phyloP scores from a whole-genome alignment of 2,329 filamentous ascomycete species.

The Calonectria montana region DNA sequence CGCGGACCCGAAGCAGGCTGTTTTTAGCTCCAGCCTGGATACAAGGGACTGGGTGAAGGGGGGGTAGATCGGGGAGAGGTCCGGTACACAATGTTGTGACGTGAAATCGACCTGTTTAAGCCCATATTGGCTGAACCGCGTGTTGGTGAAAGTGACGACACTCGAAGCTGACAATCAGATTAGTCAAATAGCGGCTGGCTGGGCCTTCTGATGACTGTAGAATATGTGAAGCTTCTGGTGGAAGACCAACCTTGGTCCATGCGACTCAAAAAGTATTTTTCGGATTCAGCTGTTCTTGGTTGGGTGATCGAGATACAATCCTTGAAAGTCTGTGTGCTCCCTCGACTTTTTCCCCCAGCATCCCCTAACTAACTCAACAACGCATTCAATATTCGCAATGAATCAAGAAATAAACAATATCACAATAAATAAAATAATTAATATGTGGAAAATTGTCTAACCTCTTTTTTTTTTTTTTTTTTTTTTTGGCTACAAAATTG shows the following conservation, averaged over 20 bases:
- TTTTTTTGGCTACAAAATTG: no score
- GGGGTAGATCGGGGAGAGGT: constrained; percentile 1
- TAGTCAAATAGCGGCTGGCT: not conserved
- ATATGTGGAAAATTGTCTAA: no score
- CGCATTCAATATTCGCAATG: no score
- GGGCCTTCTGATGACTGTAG: not conserved
- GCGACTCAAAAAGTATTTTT: not conserved
- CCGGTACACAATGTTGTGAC: not conserved
- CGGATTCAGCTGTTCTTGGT: not conserved
- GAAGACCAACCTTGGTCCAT: not conserved
- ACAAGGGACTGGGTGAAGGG: not conserved
- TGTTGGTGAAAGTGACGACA: no score
- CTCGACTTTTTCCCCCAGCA: no score
- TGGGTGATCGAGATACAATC: not conserved
- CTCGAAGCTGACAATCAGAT: not conserved
- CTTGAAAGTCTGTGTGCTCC: no score
- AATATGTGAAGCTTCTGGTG: not conserved
- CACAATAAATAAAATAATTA: no score
- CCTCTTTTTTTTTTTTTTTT: no score
- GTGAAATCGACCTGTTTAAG: not conserved
- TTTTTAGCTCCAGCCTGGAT: not conserved
- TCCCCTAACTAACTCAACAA: no score
- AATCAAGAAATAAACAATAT: no score
- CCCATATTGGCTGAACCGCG: not conserved
- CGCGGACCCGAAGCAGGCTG: not conserved